Percentiles rank a stretch among this genome's conserved stretches.
Evolutionary conservation across 2,329 filamentous ascomycete genomes (phyloP).

Genomic region (Arthrobotrys megalospora): DNA sequence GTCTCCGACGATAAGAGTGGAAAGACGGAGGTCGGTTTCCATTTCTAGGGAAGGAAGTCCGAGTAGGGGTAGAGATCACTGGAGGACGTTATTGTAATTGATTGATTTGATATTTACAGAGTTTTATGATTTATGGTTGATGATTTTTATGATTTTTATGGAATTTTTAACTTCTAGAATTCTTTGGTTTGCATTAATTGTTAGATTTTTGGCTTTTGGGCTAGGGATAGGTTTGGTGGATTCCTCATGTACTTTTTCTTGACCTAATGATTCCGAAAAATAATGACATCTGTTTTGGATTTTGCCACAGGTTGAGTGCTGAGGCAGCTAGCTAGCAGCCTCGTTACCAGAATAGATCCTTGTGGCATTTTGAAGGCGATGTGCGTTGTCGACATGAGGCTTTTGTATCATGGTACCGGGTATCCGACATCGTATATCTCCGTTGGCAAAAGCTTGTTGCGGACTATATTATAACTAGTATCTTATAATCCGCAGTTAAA

Average conservation of each 20-base stretch:
- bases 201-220: not conserved
- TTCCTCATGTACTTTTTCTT: conserved; percentile 16
- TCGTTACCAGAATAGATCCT: too few relatives aligned
- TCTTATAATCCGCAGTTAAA: too few relatives aligned
- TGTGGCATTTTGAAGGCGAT: conserved; percentile 5
- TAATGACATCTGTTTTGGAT: not conserved
- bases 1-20: not conserved
- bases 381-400: conserved; percentile 1
- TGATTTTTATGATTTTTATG: conserved; percentile 15
- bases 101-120: not conserved
- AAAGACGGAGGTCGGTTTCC: conserved; percentile 41
- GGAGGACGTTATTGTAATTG: conserved; percentile 11
- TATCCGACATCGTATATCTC: not conserved
- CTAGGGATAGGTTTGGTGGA: not conserved
- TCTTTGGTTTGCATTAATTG: conserved; percentile 1
- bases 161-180: not conserved
- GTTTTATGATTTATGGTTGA: conserved; percentile 6
- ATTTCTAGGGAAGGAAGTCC: conserved; percentile 38
- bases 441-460: too few relatives aligned
- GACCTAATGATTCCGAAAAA: conserved; percentile 7
- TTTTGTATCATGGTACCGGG: not conserved
- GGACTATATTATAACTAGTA: too few relatives aligned
- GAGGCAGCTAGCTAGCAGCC: not conserved
- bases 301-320: not conserved
- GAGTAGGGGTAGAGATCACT: conserved; percentile 15